Evolutionary conservation across 345 rosid species (phyloP), one percentile per base, ranked within the genome.

Genomic region (Eucalyptus cloeziana): DNA sequence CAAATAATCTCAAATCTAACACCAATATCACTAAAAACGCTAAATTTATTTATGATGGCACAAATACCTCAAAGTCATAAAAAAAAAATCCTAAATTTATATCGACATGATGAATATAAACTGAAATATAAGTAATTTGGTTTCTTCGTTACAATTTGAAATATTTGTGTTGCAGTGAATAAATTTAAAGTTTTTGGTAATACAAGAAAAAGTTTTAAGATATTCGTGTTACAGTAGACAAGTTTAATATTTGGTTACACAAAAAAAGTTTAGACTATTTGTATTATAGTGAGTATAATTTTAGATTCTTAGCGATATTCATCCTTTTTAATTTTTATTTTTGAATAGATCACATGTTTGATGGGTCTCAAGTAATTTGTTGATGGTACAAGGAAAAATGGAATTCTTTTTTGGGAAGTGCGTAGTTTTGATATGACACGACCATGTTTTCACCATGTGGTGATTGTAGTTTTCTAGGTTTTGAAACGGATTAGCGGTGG

Each of bases 161-260:
- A 52, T 52, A 21, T 52, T 52, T 52, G 58, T 52, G 58, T 52
- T 52, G 1, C 0, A 3, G 4, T 21, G 10, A 52, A 56, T 56
- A 24, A 56, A 24, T 56, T 56, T 22, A 56, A 6, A 24, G 0
- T 56, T 56, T 56, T 56, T 22, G 13, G 8, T 22, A 25, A 56
- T 0, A 22, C 1, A 24, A 24, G 13, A 56, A 56, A 56, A 9
- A 2, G 3, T 56, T 56, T 2, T 24, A 25, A 56, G 30, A 0
- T 24, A 24, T 56, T 24, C 13, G 0, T 56, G 0, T 2, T 24
- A 56, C 1, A 4, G 0, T 24, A 24, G 6, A 56, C 13, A 24
- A 56, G 0, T 24, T 56, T 24, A 56, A 52, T 52, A 21, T 56
- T 56, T 22, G 30, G 0, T 0, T 13, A 10, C 62, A 9, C 5